These are phyloP conservation scores for Aleurites moluccanus DNA, from an alignment of 441 rosid genomes.

Conservation along the genomic window DNA sequence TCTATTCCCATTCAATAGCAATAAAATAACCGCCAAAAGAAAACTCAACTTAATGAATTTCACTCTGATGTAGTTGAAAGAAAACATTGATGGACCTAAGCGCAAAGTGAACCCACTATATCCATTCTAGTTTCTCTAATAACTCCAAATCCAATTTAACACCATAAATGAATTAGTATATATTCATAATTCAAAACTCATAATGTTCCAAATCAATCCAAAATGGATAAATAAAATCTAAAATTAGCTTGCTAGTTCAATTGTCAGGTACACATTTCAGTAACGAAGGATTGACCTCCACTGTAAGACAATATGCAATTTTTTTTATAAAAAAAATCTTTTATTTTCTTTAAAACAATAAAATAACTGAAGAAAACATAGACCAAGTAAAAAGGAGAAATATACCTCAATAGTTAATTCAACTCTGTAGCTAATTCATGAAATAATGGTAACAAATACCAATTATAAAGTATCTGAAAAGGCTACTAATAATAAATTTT, in stretches of 20 bases:
- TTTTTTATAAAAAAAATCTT: too few species aligned
- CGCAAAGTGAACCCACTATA: neutral
- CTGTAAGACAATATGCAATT: neutral
- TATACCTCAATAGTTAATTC: too few species aligned
- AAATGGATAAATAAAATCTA: neutral
- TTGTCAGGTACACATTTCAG: neutral
- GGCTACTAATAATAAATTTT: neutral
- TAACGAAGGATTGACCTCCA: neutral
- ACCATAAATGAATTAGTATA: neutral
- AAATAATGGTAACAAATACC: neutral
- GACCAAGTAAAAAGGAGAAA: neutral
- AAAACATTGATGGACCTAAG: neutral
- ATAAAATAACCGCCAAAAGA: neutral
- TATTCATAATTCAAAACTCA: neutral
- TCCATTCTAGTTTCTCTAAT: neutral
- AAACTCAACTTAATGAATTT: too few species aligned
- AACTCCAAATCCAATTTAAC: neutral
- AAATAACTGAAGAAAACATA: neutral
- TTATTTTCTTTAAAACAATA: neutral
- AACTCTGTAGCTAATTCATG: neutral
- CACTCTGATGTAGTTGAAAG: too few species aligned
- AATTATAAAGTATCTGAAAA: neutral
- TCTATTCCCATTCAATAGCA: neutral
- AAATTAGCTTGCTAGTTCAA: neutral
- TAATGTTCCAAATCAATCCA: neutral